phyloP scores from a whole-genome alignment of 106 monocot species.

The Agapanthus africanus region DNA sequence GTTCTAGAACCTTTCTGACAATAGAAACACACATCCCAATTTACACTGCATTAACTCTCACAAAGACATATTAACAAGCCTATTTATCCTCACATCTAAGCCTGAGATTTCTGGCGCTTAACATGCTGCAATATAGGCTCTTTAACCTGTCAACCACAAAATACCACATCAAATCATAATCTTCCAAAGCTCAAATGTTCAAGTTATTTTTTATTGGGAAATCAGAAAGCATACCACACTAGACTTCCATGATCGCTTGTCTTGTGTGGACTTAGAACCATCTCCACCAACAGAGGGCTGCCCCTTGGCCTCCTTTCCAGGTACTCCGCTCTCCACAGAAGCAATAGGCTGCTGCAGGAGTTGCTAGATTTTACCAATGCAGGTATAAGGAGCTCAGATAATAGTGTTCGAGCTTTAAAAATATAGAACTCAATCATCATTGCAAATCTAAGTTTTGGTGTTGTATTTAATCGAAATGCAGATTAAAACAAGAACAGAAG shows the following conservation, averaged over 20 bases:
- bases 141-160: constrained; percentile 46
- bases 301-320: constrained; percentile 19
- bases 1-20: no score
- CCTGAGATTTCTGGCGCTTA: constrained; percentile 55
- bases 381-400: not conserved
- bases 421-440: no score
- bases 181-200: not conserved
- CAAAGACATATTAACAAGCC: no score
- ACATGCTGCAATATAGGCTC: constrained; percentile 75
- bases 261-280: constrained; percentile 40
- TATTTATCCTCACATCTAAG: no score
- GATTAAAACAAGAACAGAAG: no score
- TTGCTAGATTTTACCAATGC: not conserved
- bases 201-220: no score
- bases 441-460: no score
- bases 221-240: constrained; percentile 47
- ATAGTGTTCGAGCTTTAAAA: no score
- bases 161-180: not conserved
- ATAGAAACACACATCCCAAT: no score
- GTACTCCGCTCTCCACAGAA: constrained; percentile 87
- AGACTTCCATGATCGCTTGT: constrained; percentile 57
- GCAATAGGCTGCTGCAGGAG: constrained; percentile 45
- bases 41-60: no score
- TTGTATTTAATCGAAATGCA: no score
- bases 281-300: constrained; percentile 10